Base-by-base conservation (phyloP, 2,329 filamentous ascomycete genomes). In the Orbilia ellipsospora region DNA sequence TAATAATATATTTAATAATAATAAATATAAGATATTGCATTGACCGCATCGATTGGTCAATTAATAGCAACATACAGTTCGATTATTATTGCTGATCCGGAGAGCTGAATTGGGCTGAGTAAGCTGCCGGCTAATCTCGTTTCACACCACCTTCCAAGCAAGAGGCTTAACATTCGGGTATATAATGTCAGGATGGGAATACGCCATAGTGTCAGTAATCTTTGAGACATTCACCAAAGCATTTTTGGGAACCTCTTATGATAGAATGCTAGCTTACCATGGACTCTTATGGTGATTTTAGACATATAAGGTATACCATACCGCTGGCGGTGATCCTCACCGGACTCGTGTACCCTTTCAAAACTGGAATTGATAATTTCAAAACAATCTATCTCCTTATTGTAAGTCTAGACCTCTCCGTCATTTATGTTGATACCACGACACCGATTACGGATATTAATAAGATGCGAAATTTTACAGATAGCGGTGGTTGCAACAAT, bases 401-500 rank as follows among this genome's bases (percentile, higher is more conserved):
- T 18, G 84, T 85, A 81, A 62, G 79, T 64, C 15, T 12, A 16
- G 31, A 48, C 4, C 36, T 42, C 13, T 10, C 15, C 10, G 42
- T 16, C 15, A 5, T 18, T 36, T 20, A n/a, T 23, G 13, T 36
- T 42, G 51, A 28, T 18, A 48, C 13, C 5, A 10, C 16, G 13
- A 48, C 13, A 10, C 13, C 13, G 7, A 48, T n/a, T 48, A 48
- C 4, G 1, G 31, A 36, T 36, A 6, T 10, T 36, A 10, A 36
- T 36, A 10, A 7, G 31, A 36, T 16, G 54, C 16, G 10, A 44
- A 2, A 45, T 63, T 50, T 23, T 51, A 36, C 42, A 76, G 72
- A 85, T 92, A 77, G 90, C 90, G 18, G 88, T 93, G 56, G 79
- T 85, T 26, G 87, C 90, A 2, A 92, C 91, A 0, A 88, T 90